Conservation (phyloP, 768 basidiomycete genomes). For the Kockovaella imperatae region DNA sequence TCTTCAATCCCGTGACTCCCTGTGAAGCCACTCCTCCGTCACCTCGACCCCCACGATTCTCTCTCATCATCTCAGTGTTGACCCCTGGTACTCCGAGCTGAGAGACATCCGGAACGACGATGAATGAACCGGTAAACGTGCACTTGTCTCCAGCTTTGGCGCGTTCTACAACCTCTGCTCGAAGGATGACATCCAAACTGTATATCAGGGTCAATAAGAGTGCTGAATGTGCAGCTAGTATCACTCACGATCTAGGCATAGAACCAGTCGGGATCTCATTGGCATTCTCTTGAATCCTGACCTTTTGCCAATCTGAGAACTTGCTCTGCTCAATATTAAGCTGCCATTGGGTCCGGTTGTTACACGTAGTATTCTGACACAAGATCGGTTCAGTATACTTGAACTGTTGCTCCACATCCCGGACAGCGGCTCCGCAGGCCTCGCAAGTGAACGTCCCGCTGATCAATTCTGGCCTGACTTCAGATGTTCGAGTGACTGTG, state of each 20-base stretch:
- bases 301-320: conserved; percentile 99
- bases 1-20: conserved; percentile 91
- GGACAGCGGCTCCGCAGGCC: conserved; percentile 72
- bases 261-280: conserved; percentile 97
- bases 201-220: background rate
- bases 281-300: conserved; percentile 96
- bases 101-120: conserved; percentile 96
- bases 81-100: conserved; percentile 92
- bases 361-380: conserved; percentile 90
- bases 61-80: conserved; percentile 82
- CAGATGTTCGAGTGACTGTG: conserved; percentile 93
- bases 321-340: conserved; percentile 91
- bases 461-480: conserved; percentile 89
- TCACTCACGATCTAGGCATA: conserved; percentile 68
- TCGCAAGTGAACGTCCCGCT: conserved; percentile 91
- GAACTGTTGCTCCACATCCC: conserved; percentile 97
- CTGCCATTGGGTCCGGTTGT: conserved; percentile 82
- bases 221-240: background rate
- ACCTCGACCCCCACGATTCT: conserved; percentile 59
- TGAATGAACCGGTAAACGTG: conserved; percentile 94
- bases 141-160: conserved; percentile 99
- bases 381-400: conserved; percentile 97
- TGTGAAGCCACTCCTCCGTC: conserved; percentile 52
- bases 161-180: conserved; percentile 92
- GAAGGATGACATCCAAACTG: conserved; percentile 88